Evolutionary conservation across 1,284 basidiomycete genomes (phyloP), one percentile per base, ranked within the genome.

Genomic region (Ustilago curta): DNA sequence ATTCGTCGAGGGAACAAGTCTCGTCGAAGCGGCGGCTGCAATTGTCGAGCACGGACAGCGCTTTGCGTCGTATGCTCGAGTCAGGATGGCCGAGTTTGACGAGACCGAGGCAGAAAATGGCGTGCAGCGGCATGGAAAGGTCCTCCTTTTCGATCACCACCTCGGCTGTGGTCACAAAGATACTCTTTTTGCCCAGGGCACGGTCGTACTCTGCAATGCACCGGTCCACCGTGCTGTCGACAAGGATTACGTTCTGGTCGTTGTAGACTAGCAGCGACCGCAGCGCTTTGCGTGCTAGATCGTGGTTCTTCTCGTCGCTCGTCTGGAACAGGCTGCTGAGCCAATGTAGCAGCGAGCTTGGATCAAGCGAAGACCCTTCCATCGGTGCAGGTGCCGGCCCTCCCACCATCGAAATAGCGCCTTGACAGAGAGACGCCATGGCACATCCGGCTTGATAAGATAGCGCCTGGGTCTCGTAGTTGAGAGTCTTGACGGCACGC

Each of bases 351-450:
- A 88, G 82, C 6, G 84, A 84, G 16, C 84, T 61, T 0, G 86
- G 83, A 32, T 87, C 87, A 23, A 87, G 84, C 14, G 77, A 68
- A 1, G 77, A 73, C 60, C 93, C 87, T 78, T 94, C 93, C 84
- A 92, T 93, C 69, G 97, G 88, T 8, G 92, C 90, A n/a, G 93
- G 90, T 6, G 95, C 88, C 5, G 93, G 92, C 49, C 93, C 91
- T 16, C 92, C 89, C 2, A 72, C 73, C 54, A 72, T 47, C 4
- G 74, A 68, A 45, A 80, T 77, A 16, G 71, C 59, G 11, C 76
- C 74, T 43, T 78, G 74, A 43, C 82, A 52, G 91, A 92, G 35
- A 90, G 93, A 79, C 90, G 89, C 4, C 93, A 95, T 60, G 93
- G 86, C 59, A 90, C 83, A 63, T 88, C 88, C 8, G 90, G 91